These are phyloP conservation scores for Xylaria bambusicola DNA, from an alignment of 495 filamentous ascomycete species.

Conservation along the genomic window DNA sequence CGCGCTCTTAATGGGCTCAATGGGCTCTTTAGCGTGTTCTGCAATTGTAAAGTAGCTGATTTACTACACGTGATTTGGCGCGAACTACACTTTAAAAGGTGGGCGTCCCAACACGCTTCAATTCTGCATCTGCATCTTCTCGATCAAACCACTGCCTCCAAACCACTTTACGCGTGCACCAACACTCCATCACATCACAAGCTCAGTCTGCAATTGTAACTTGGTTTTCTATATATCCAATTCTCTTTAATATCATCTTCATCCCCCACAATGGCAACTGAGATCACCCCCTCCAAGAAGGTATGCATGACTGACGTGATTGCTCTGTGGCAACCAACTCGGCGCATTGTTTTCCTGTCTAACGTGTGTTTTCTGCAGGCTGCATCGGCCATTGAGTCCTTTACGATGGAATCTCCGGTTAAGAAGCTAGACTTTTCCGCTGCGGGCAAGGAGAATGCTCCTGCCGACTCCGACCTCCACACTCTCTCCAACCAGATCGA, in stretches of 20 bases:
- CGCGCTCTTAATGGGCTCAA: constrained; percentile 14
- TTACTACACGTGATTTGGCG: constrained; percentile 33
- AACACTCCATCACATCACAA: constrained; percentile 17
- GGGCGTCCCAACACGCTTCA: constrained; percentile 25
- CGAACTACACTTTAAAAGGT: constrained; percentile 29
- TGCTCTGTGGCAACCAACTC: background rate
- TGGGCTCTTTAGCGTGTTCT: constrained; percentile 14
- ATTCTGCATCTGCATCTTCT: constrained; percentile 22
- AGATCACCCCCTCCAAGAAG: constrained; percentile 86
- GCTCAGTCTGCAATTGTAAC: constrained; percentile 6
- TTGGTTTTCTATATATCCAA: constrained; percentile 11
- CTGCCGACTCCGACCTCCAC: constrained; percentile 57
- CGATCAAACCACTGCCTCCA: constrained; percentile 21
- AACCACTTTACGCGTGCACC: constrained; percentile 13
- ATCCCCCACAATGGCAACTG: constrained; percentile 60
- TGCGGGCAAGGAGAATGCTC: constrained; percentile 80
- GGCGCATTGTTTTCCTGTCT: constrained; percentile 26
- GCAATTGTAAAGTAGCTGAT: constrained; percentile 14
- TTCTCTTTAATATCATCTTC: constrained; percentile 3
- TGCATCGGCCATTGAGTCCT: constrained; percentile 77
- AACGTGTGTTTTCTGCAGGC: constrained; percentile 58
- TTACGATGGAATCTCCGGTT: constrained; percentile 91
- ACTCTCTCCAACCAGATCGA: constrained; percentile 58
- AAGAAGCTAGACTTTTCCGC: constrained; percentile 82
- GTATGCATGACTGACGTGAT: constrained; percentile 48